Conservation (phyloP, 148 eudicot species). For the Bassia scoparia region DNA sequence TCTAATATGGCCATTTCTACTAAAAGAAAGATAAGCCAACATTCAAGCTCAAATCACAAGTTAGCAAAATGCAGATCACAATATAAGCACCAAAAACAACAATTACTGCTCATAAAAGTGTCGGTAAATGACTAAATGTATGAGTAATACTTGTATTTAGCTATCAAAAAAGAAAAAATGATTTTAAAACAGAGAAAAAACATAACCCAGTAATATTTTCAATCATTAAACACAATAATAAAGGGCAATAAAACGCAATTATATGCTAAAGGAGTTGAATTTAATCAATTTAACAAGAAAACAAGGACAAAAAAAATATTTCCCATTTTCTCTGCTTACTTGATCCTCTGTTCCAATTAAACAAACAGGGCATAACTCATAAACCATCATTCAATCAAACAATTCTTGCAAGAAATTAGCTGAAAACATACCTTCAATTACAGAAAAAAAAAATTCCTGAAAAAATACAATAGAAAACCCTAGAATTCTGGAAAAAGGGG, state of each 20-base stretch:
- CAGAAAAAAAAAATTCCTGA: slow-evolving; percentile 8
- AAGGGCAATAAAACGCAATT: background rate
- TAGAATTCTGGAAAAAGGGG: slow-evolving; percentile 5
- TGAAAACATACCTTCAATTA: slow-evolving; percentile 26
- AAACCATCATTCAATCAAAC: slow-evolving; percentile 19
- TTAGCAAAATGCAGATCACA: background rate
- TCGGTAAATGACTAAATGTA: background rate
- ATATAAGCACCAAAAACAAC: background rate
- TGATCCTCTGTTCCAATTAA: slow-evolving; percentile 9
- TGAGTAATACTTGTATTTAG: background rate
- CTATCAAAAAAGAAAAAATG: background rate
- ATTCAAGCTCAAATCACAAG: background rate
- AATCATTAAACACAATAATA: background rate
- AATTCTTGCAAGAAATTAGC: slow-evolving; percentile 18
- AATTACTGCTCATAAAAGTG: background rate
- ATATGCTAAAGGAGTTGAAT: background rate
- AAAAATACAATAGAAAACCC: slow-evolving; percentile 14
- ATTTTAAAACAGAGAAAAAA: background rate
- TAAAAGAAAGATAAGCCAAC: background rate
- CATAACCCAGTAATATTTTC: background rate
- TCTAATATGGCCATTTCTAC: background rate
- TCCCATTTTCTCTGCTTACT: slow-evolving; percentile 15
- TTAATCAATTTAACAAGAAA: background rate
- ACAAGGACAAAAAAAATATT: background rate
- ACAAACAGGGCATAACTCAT: background rate